Conservation (phyloP, 108 stramenopile species). For the Skeletonema tropicum region DNA sequence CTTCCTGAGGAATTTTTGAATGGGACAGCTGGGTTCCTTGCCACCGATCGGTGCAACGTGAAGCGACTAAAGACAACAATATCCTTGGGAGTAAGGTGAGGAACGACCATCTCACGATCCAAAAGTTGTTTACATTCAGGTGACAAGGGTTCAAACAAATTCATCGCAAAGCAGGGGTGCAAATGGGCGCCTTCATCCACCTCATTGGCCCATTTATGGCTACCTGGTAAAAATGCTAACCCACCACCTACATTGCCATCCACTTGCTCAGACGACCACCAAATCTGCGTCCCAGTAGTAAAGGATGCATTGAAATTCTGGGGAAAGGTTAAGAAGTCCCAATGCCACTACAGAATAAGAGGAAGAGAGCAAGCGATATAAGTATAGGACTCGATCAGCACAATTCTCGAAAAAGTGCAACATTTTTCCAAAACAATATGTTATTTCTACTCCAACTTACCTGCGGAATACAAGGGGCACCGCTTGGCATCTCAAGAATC, state of each 20-base stretch:
- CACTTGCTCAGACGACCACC: slow-evolving; percentile 1
- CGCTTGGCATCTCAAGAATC: neutral
- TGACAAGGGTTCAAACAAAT: slow-evolving; percentile 11
- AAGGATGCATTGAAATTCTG: slow-evolving; percentile 3
- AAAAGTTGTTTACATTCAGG: neutral
- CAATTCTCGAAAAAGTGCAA: no score
- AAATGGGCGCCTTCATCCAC: neutral
- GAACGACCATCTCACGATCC: slow-evolving; percentile 8
- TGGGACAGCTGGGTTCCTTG: slow-evolving; percentile 9
- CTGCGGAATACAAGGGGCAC: no score
- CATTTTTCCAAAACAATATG: no score
- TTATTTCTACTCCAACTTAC: no score
- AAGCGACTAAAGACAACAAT: slow-evolving; percentile 10
- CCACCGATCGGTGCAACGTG: slow-evolving; percentile 8
- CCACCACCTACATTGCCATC: slow-evolving; percentile 6
- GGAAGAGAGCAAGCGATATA: no score
- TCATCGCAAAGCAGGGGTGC: slow-evolving; percentile 11
- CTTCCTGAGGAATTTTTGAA: slow-evolving; percentile 1
- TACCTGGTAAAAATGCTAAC: neutral
- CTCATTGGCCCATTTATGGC: slow-evolving; percentile 2
- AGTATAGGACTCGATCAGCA: no score
- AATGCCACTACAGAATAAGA: slow-evolving; percentile 2
- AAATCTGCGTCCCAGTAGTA: slow-evolving; percentile 9
- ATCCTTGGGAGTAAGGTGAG: neutral
- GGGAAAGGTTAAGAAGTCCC: slow-evolving; percentile 4